phyloP scores from a whole-genome alignment of 2,329 filamentous ascomycete species.

The Drechmeria coniospora region DNA sequence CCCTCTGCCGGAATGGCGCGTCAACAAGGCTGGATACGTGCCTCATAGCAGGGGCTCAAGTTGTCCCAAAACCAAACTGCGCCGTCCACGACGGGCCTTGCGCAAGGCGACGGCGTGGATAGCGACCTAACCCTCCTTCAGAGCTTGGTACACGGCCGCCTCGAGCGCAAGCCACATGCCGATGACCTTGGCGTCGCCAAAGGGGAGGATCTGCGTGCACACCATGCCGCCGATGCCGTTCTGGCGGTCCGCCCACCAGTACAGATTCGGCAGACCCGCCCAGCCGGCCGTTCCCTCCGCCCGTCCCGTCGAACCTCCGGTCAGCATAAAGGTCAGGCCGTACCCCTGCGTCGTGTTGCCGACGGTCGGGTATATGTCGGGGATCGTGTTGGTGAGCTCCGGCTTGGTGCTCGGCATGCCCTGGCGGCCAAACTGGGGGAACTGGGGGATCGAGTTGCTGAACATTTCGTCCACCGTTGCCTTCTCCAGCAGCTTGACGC shows the following conservation, averaged over 20 bases:
- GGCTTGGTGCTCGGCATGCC: slow-evolving; percentile 30
- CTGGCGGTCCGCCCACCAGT: slow-evolving; percentile 48
- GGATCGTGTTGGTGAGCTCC: slow-evolving; percentile 27
- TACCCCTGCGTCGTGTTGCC: slow-evolving; percentile 43
- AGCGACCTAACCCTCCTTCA: too few relatives aligned
- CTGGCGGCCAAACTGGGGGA: slow-evolving; percentile 35
- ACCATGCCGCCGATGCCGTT: slow-evolving; percentile 39
- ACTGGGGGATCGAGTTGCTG: slow-evolving; percentile 42
- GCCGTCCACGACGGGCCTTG: too few relatives aligned
- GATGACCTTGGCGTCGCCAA: slow-evolving; percentile 26
- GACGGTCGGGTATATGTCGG: slow-evolving; percentile 32
- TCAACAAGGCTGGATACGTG: too few relatives aligned
- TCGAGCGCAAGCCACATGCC: slow-evolving; percentile 24
- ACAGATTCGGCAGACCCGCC: slow-evolving; percentile 45
- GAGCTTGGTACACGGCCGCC: slow-evolving; percentile 17
- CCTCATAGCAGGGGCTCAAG: too few relatives aligned
- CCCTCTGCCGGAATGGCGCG: too few relatives aligned
- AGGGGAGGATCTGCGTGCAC: slow-evolving; percentile 34
- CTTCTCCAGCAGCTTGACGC: slow-evolving; percentile 34
- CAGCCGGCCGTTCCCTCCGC: slow-evolving; percentile 35
- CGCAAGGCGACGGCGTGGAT: too few relatives aligned
- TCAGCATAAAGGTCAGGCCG: slow-evolving; percentile 45
- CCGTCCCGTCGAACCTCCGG: slow-evolving; percentile 33
- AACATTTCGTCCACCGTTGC: slow-evolving; percentile 50
- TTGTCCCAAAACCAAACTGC: too few relatives aligned